Conservation (phyloP, 2,329 filamentous ascomycete genomes). For the Cordyceps farinosa region DNA sequence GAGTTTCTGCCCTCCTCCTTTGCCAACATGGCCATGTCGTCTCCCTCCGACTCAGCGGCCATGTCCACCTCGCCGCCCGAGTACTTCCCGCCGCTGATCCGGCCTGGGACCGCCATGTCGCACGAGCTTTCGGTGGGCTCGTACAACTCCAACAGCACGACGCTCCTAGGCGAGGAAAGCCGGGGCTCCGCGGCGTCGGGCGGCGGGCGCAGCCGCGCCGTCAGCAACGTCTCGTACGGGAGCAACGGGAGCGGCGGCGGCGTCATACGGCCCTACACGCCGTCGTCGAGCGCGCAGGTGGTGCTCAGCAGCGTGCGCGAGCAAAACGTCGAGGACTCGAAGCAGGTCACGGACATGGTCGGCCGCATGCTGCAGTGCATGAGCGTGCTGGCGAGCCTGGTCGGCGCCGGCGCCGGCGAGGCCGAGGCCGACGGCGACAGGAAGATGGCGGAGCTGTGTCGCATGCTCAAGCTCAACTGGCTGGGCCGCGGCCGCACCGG, state of each 20-base stretch:
- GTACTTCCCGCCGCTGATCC: slow-evolving; percentile 42
- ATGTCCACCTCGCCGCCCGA: slow-evolving; percentile 51
- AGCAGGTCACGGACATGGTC: slow-evolving; percentile 89
- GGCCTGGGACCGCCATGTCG: slow-evolving; percentile 71
- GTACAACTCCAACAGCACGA: slow-evolving; percentile 76
- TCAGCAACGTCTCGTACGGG: slow-evolving; percentile 75
- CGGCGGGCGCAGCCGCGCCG: slow-evolving; percentile 69
- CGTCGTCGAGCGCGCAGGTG: slow-evolving; percentile 36
- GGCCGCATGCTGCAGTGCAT: slow-evolving; percentile 96
- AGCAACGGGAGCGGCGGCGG: slow-evolving; percentile 47
- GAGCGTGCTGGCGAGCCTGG: slow-evolving; percentile 78
- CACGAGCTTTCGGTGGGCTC: slow-evolving; percentile 72
- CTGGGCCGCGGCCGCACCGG: slow-evolving; percentile 85
- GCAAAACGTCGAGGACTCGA: slow-evolving; percentile 63
- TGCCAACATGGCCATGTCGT: slow-evolving; percentile 50
- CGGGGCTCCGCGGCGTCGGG: slow-evolving; percentile 42
- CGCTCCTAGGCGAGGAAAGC: slow-evolving; percentile 63
- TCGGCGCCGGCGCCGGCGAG: slow-evolving; percentile 51
- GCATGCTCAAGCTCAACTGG: slow-evolving; percentile 95
- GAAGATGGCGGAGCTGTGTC: slow-evolving; percentile 78
- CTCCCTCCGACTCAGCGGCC: slow-evolving; percentile 48
- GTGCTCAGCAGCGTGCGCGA: slow-evolving; percentile 46
- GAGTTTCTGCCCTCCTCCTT: slow-evolving; percentile 64
- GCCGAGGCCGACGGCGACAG: slow-evolving; percentile 68
- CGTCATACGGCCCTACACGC: slow-evolving; percentile 48